A percentile compares a stretch with the other conserved stretches of the same genome.
Evolutionary conservation across 2,329 filamentous ascomycete genomes (phyloP).

Genomic region (Verticillium albo-atrum): DNA sequence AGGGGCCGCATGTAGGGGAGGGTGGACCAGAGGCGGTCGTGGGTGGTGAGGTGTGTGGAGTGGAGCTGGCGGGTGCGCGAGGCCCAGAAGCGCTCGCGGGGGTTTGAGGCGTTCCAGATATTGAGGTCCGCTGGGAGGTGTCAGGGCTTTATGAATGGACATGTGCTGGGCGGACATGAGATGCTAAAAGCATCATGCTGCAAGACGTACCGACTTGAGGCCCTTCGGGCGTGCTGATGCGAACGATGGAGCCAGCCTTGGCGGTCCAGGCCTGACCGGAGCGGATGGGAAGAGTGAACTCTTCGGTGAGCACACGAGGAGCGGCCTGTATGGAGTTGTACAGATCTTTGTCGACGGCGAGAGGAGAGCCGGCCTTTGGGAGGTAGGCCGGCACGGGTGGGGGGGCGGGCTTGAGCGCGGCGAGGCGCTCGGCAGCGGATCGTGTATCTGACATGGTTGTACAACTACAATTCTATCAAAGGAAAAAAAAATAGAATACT

Average conservation of each 20-base stretch:
- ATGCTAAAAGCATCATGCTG: not conserved
- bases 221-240: constrained; percentile 70
- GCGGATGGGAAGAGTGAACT: constrained; percentile 66
- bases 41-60: constrained; percentile 65
- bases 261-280: constrained; percentile 71
- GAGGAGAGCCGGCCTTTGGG: constrained; percentile 34
- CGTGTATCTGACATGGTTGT: not conserved
- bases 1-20: constrained; percentile 74
- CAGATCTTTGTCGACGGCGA: constrained; percentile 36
- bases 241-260: constrained; percentile 62
- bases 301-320: constrained; percentile 33
- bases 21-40: constrained; percentile 73
- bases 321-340: constrained; percentile 60
- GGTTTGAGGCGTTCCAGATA: constrained; percentile 73
- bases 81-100: constrained; percentile 80
- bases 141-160: too few relatives aligned
- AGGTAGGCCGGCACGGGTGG: constrained; percentile 46
- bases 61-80: constrained; percentile 74
- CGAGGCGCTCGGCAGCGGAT: not conserved
- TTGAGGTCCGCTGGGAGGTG: constrained; percentile 63
- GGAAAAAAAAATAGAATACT: not conserved
- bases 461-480: not conserved
- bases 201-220: constrained; percentile 60
- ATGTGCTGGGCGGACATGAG: not conserved
- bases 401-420: constrained; percentile 27